Evolutionary conservation across 345 rosid species (phyloP), one percentile per base, ranked within the genome.

Genomic region (Melaleuca alternifolia): DNA sequence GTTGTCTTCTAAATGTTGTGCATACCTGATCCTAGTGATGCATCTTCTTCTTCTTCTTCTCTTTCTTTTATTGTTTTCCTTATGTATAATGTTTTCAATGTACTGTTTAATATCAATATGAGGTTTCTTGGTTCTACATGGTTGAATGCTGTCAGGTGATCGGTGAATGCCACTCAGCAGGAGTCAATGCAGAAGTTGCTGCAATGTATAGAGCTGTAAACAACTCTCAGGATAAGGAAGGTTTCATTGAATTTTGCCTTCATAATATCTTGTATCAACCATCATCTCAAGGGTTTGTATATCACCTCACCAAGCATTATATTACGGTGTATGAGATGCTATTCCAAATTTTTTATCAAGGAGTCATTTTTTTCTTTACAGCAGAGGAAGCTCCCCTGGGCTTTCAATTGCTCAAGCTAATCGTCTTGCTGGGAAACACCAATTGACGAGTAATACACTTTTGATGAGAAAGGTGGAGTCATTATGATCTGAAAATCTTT

Each of bases 301-400:
- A 85, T 54, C 76, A 14, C 48, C 65, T 76, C 1, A 71, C 13
- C 7, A 13, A 71, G 81, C 81, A 71, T 71, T 71, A 71, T 41
- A 41, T 71, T 37, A 71, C 48, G 2, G 81, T 10, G 13, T 10
- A 71, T 37, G 7, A 18, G 48, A 56, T 57, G 18, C 53, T 61
- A 13, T 84, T 86, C 83, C 84, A 30, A 26, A 51, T 76, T 33
- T 92, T 87, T 87, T 85, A 46, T 88, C 82, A 23, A 86, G 76
- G 77, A 87, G 79, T 86, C 89, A 3, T 18, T 86, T 86, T 82
- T 89, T 92, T 85, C 87, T 48, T 59, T 92, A 87, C 91, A 97
- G 99, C 26, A 96, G 95, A 89, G 98, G 95, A 88, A 87, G 93
- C 89, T 91, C 95, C 50, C 95, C 98, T 51, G 99, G 99, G 83